phyloP scores from a whole-genome alignment of 176 grass and related monocot genomes.

The Miscanthus lutarioriparius region DNA sequence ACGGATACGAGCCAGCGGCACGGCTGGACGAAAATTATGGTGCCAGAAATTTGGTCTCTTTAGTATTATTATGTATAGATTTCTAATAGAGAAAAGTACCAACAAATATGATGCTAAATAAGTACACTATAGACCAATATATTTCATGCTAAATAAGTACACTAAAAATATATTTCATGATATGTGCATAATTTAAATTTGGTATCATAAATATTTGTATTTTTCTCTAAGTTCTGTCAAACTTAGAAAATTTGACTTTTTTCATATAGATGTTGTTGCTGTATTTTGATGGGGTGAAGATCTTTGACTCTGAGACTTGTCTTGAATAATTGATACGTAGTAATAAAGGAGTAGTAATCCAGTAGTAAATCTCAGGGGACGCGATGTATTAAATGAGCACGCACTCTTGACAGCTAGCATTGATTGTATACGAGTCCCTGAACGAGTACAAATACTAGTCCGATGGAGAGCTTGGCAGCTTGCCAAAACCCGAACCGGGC shows the following conservation, averaged over 20 bases:
- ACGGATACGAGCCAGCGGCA: too few species aligned
- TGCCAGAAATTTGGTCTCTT: too few species aligned
- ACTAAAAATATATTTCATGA: too few species aligned
- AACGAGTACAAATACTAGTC: conserved; percentile 28
- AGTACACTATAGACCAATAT: too few species aligned
- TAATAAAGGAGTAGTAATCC: not conserved
- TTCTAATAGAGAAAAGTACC: too few species aligned
- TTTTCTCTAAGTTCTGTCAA: not conserved
- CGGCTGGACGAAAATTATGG: too few species aligned
- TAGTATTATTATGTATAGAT: too few species aligned
- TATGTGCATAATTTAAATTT: not conserved
- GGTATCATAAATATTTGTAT: not conserved
- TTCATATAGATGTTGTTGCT: not conserved
- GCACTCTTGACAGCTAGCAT: conserved; percentile 15
- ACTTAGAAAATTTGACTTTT: not conserved
- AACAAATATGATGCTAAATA: too few species aligned
- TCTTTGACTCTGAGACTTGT: not conserved
- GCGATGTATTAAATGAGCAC: not conserved
- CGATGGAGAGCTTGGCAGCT: not conserved
- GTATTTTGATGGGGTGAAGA: not conserved
- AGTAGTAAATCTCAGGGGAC: conserved; percentile 1
- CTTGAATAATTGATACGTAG: not conserved
- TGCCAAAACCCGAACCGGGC: not conserved
- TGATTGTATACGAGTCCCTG: not conserved
- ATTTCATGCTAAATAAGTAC: too few species aligned